Conservation (phyloP, 139 green algal genomes). For the Chlamydomonas incerta region DNA sequence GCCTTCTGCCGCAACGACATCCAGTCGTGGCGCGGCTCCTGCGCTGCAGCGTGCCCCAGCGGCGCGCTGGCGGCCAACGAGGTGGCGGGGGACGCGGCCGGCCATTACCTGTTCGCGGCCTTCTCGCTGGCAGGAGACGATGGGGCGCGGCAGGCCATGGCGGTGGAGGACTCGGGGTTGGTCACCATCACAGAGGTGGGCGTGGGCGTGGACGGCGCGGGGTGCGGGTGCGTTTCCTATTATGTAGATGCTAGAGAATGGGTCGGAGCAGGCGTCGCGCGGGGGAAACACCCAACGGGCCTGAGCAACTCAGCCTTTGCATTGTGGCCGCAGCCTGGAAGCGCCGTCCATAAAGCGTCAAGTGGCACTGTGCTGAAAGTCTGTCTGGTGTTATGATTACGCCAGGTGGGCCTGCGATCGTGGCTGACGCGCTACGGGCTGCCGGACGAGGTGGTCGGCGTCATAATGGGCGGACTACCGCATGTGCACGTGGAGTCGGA, state of each 20-base stretch:
- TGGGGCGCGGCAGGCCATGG: background rate
- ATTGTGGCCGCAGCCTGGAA: too few species aligned
- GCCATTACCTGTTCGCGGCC: background rate
- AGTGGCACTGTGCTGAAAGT: too few species aligned
- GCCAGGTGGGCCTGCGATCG: background rate
- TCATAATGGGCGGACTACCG: too few species aligned
- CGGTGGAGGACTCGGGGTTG: background rate
- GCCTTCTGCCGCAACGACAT: slow-evolving; percentile 2
- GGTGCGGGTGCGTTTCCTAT: too few species aligned
- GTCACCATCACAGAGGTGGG: background rate
- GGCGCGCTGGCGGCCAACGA: slow-evolving; percentile 7
- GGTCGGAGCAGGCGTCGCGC: too few species aligned
- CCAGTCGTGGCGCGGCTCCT: slow-evolving; percentile 11
- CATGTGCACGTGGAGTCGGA: too few species aligned
- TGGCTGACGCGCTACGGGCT: background rate
- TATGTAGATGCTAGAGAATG: too few species aligned
- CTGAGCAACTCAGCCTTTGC: too few species aligned
- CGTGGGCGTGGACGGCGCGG: background rate
- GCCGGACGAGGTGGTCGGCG: background rate
- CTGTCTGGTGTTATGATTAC: too few species aligned
- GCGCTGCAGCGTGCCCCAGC: slow-evolving; percentile 9
- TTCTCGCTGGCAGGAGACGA: background rate
- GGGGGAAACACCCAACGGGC: too few species aligned
- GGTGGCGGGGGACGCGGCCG: background rate
- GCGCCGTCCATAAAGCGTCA: too few species aligned